Evolutionary conservation across 306 rosid species (phyloP).

Genomic region (Ceratonia siliqua): DNA sequence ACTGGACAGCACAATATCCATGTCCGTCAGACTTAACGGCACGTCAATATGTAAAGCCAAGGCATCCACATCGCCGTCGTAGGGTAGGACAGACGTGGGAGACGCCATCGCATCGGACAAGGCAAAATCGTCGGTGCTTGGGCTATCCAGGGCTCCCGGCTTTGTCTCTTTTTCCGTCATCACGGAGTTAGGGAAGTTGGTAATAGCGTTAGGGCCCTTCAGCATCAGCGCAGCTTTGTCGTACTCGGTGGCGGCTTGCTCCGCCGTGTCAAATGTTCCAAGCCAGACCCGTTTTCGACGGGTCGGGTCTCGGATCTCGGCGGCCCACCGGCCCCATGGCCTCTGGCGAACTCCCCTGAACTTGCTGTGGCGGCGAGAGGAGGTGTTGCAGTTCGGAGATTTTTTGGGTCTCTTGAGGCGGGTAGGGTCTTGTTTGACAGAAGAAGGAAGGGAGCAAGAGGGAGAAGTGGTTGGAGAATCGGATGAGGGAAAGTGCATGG

Average conservation of each 20-base stretch:
- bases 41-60: no score
- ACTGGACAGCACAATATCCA: no score
- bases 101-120: constrained; percentile 43
- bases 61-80: constrained; percentile 29
- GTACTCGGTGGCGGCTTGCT: constrained; percentile 76
- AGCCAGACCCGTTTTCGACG: constrained; percentile 72
- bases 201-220: constrained; percentile 65
- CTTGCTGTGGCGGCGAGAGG: constrained; percentile 31
- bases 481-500: constrained; percentile 12
- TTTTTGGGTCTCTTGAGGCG: constrained; percentile 27
- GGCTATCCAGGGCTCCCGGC: background rate
- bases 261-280: constrained; percentile 82
- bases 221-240: constrained; percentile 68
- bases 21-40: no score
- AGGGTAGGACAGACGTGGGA: constrained; percentile 65
- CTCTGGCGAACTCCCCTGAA: constrained; percentile 76
- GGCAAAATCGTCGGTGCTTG: constrained; percentile 30
- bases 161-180: background rate
- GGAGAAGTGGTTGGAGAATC: background rate
- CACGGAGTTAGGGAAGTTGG: constrained; percentile 53
- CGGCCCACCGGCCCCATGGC: constrained; percentile 92
- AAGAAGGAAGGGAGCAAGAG: background rate
- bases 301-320: constrained; percentile 81
- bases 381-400: background rate
- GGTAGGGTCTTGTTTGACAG: constrained; percentile 19